Base-by-base conservation (phyloP, 2,329 filamentous ascomycete species). In the Knoxdaviesia capensis region DNA sequence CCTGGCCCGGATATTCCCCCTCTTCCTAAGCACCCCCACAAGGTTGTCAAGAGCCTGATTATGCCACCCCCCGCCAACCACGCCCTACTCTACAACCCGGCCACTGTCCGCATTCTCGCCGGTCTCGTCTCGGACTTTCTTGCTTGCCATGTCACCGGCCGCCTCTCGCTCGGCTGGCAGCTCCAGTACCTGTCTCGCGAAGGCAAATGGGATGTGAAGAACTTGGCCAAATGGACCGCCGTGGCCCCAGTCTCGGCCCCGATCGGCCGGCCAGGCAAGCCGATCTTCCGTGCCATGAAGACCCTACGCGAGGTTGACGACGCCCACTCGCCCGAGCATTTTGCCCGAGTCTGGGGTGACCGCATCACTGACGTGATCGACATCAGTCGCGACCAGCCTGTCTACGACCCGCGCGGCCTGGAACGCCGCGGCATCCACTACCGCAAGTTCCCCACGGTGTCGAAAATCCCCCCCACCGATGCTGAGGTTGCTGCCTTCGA, bases 121-220 rank as follows among this genome's bases (percentile, higher is more conserved):
- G 85, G 85, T 0, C 66, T 92, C 1, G 77, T 94, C 41, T 80
- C 85, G 45, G 77, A 82, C 47, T 96, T 96, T 52, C 68, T 94
- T 31, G 67, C 74, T 11, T 66, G 69, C 3, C 71, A 85, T 51
- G 68, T 94, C 42, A 87, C 87, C 7, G 69, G 75, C 7, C 76
- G 86, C 6, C 40, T 94, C 9, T 82, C 77, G 1, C 72, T 88
- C 31, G 83, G 80, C 37, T 96, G 88, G 87, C 88, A 96, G 58
- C 66, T 96, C 10, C 81, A 88, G 51, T 80, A 90, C 52, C 73
- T 96, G 29, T 84, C 81, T 3, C 84, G 80, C 2, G 82, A 86
- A 49, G 87, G 87, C 3, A 96, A 96, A 61, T 96, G 88, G 88
- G 88, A 94, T 53, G 85, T 96, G 49, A 96, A 96, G 62, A 96